Conservation (phyloP, 768 basidiomycete genomes). For the Xerocomellus chrysenteron region DNA sequence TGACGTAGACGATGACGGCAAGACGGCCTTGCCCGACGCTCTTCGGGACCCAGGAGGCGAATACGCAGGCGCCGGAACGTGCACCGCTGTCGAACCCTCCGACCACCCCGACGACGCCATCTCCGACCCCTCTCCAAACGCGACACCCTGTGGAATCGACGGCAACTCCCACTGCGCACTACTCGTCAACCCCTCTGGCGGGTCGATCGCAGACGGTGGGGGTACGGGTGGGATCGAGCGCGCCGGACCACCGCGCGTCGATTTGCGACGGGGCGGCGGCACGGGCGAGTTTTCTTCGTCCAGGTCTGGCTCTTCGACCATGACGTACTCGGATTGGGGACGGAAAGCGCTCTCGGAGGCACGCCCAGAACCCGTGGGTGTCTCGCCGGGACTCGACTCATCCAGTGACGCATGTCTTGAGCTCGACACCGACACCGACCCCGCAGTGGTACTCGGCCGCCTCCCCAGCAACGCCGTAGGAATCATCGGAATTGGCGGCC, state of each 20-base stretch:
- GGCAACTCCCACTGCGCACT: constrained; percentile 67
- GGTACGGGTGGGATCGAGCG: constrained; percentile 34
- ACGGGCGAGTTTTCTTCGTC: constrained; percentile 32
- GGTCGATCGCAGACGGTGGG: constrained; percentile 37
- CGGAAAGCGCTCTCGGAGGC: constrained; percentile 3
- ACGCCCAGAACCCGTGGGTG: constrained; percentile 1
- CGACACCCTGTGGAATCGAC: constrained; percentile 52
- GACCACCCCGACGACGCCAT: constrained; percentile 61
- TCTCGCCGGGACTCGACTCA: constrained; percentile 12
- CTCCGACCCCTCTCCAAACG: constrained; percentile 47
- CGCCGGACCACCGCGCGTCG: constrained; percentile 26
- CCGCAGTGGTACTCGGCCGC: constrained; percentile 37
- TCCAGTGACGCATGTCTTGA: constrained; percentile 41
- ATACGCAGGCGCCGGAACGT: constrained; percentile 21
- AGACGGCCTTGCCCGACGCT: constrained; percentile 4
- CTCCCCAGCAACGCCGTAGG: constrained; percentile 34
- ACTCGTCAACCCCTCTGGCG: constrained; percentile 36
- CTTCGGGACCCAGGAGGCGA: constrained; percentile 11
- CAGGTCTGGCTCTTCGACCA: constrained; percentile 49
- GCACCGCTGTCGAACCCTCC: constrained; percentile 48
- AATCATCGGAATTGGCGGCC: constrained; percentile 39
- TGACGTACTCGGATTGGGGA: constrained; percentile 54
- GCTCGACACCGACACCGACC: constrained; percentile 31
- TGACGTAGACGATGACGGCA: constrained; percentile 10
- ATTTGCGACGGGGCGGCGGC: constrained; percentile 42